These are phyloP conservation scores for Yamadazyma akitaensis DNA, from an alignment of 805 yeast genomes.

Conservation along the genomic window DNA sequence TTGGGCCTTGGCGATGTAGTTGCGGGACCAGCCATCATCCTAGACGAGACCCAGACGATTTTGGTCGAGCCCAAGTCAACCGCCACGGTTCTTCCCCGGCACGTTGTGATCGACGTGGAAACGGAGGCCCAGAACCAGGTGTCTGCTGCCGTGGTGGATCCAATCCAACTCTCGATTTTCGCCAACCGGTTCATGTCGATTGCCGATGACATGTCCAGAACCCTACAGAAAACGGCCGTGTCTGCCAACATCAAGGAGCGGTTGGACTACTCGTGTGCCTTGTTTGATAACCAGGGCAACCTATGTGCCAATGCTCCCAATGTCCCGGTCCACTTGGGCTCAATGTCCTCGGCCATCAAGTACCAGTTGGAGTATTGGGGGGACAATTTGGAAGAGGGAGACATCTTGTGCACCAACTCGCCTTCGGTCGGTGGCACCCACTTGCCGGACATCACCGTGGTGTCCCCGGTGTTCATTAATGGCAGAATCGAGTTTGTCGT, in stretches of 20 bases:
- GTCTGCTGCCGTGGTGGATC: slow-evolving; percentile 44
- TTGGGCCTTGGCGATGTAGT: slow-evolving; percentile 51
- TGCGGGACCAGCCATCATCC: slow-evolving; percentile 40
- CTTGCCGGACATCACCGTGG: slow-evolving; percentile 56
- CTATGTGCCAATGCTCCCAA: slow-evolving; percentile 88
- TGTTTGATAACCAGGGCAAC: slow-evolving; percentile 71
- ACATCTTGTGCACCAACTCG: slow-evolving; percentile 73
- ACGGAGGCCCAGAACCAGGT: slow-evolving; percentile 14
- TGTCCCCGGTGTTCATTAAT: slow-evolving; percentile 21
- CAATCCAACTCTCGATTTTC: slow-evolving; percentile 70
- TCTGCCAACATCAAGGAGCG: slow-evolving; percentile 83
- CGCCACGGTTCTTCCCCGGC: slow-evolving; percentile 58
- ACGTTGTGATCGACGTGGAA: slow-evolving; percentile 46
- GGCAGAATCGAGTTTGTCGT: slow-evolving; percentile 16
- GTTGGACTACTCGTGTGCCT: slow-evolving; percentile 80
- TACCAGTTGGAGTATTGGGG: slow-evolving; percentile 66
- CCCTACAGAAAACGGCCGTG: slow-evolving; percentile 74
- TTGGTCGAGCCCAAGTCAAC: slow-evolving; percentile 60
- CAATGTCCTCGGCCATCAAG: slow-evolving; percentile 77
- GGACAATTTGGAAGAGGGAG: slow-evolving; percentile 64
- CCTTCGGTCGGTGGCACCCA: slow-evolving; percentile 85
- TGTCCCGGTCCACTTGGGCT: slow-evolving; percentile 82
- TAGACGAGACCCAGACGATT: slow-evolving; percentile 80
- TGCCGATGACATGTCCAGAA: slow-evolving; percentile 87
- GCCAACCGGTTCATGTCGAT: slow-evolving; percentile 86